Evolutionary conservation across 768 basidiomycete genomes (phyloP).

Genomic region (Lepiota venenata): DNA sequence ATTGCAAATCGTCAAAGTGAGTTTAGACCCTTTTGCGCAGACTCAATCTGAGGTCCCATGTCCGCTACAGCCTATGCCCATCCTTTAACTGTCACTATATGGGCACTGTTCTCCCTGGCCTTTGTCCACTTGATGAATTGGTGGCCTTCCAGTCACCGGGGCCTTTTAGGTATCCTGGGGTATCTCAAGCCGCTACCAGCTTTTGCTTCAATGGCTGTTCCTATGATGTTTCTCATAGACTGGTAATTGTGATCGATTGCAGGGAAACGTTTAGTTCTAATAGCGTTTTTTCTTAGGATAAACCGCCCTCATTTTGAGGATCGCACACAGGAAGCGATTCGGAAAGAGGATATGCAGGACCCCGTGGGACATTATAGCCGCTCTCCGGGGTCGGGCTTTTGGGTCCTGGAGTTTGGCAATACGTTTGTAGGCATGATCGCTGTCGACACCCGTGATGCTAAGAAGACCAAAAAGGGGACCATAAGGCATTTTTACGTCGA

Average conservation of each 20-base stretch:
- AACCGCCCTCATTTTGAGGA: slow-evolving; percentile 70
- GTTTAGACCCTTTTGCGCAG: slow-evolving; percentile 9
- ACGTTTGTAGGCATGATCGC: slow-evolving; percentile 68
- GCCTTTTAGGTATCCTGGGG: slow-evolving; percentile 29
- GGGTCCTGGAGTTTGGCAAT: slow-evolving; percentile 58
- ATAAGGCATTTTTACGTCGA: slow-evolving; percentile 79
- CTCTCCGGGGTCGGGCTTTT: slow-evolving; percentile 64
- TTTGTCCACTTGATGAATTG: slow-evolving; percentile 60
- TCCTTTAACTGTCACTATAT: slow-evolving; percentile 56
- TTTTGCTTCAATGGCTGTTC: slow-evolving; percentile 60
- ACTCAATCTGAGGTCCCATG: slow-evolving; percentile 6
- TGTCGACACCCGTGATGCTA: slow-evolving; percentile 52
- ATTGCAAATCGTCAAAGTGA: slow-evolving; percentile 61
- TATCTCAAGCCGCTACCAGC: slow-evolving; percentile 64
- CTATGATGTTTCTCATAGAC: slow-evolving; percentile 63
- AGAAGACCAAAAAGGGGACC: slow-evolving; percentile 48
- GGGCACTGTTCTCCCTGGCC: slow-evolving; percentile 56
- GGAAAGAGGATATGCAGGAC: slow-evolving; percentile 51
- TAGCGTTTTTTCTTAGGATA: slow-evolving; percentile 58
- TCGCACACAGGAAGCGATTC: slow-evolving; percentile 46
- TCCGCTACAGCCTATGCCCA: slow-evolving; percentile 44
- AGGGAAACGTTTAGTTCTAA: not conserved
- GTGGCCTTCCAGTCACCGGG: slow-evolving; percentile 57
- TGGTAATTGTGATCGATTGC: slow-evolving; percentile 43
- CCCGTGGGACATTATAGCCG: slow-evolving; percentile 53